Evolutionary conservation across 2,329 filamentous ascomycete genomes (phyloP).

Genomic region (Colletotrichum liriopes): DNA sequence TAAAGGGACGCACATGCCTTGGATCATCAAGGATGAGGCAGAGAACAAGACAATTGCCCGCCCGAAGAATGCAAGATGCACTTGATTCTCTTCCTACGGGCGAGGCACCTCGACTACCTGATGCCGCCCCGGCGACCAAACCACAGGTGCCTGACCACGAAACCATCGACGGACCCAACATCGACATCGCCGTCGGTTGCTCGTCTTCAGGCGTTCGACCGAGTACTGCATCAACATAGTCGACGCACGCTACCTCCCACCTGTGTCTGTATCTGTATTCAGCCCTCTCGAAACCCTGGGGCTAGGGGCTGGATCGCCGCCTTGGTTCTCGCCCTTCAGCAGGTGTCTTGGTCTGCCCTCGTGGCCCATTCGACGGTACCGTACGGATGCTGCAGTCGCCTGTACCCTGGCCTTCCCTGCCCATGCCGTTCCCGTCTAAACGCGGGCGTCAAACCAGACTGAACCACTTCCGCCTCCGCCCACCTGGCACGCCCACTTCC

Average conservation of each 20-base stretch:
- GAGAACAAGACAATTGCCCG: background rate
- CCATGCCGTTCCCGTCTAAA: constrained; percentile 42
- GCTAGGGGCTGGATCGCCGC: constrained; percentile 3
- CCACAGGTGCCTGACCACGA: no score
- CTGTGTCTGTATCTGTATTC: constrained; percentile 6
- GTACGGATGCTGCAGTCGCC: constrained; percentile 11
- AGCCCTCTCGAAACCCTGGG: background rate
- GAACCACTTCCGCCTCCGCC: constrained; percentile 36
- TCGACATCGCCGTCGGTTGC: background rate
- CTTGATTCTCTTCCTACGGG: background rate
- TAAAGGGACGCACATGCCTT: background rate
- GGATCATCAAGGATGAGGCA: background rate
- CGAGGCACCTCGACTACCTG: background rate
- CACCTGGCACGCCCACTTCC: constrained; percentile 20
- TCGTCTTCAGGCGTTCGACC: background rate
- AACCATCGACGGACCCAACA: constrained; percentile 2
- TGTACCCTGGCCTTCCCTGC: constrained; percentile 14
- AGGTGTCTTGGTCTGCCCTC: background rate
- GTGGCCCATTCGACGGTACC: constrained; percentile 1
- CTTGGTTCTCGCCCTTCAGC: constrained; percentile 9
- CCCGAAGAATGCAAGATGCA: background rate
- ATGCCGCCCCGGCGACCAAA: constrained; percentile 3
- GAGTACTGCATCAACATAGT: background rate
- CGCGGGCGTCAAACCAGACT: constrained; percentile 33
- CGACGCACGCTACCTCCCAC: constrained; percentile 1